Conservation (phyloP, 1,284 basidiomycete species). For the Phylloporus gajari region DNA sequence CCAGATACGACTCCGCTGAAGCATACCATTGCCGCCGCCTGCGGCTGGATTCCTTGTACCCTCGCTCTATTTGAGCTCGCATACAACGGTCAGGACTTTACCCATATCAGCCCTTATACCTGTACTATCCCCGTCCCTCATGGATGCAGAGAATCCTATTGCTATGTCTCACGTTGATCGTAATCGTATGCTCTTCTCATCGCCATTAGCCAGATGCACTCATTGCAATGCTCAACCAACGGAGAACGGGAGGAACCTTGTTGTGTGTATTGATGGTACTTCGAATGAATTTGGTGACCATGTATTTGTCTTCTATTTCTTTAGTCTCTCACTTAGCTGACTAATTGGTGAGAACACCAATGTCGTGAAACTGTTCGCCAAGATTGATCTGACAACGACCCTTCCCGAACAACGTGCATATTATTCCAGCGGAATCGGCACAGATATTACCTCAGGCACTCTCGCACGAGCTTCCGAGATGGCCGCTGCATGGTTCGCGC, state of each 20-base stretch:
- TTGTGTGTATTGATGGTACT: constrained; percentile 45
- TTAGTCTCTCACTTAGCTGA: constrained; percentile 12
- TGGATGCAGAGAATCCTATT: neutral
- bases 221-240: too few relatives aligned
- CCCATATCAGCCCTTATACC: neutral
- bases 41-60: neutral
- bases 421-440: constrained; percentile 54
- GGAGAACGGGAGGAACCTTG: neutral
- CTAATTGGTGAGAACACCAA: constrained; percentile 46
- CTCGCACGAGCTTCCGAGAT: constrained; percentile 37
- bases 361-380: constrained; percentile 46
- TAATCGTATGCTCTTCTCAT: too few relatives aligned
- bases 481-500: constrained; percentile 40
- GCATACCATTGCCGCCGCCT: neutral
- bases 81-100: neutral
- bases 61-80: constrained; percentile 16
- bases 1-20: neutral
- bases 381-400: constrained; percentile 30
- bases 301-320: too few relatives aligned
- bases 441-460: constrained; percentile 37
- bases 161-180: constrained; percentile 30
- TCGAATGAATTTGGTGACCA: constrained; percentile 41
- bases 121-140: neutral
- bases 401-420: constrained; percentile 40
- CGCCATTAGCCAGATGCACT: too few relatives aligned